phyloP scores from a whole-genome alignment of 202 grass and related monocot species.

The Schoenoplectus triqueter region DNA sequence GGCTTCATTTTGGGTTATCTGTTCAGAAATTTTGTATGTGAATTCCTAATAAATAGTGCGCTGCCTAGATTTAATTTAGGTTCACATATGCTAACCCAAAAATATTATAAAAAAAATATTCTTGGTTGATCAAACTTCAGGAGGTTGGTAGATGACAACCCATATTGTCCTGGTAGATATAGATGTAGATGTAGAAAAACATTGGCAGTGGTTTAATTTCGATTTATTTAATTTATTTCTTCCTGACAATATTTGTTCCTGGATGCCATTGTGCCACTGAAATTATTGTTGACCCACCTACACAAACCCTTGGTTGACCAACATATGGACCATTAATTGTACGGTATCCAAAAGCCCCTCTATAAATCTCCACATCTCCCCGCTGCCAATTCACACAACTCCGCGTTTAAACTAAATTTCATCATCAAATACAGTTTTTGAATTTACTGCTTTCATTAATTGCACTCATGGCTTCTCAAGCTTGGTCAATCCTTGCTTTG shows the following conservation, averaged over 20 bases:
- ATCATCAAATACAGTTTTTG: background rate
- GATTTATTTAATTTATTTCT: background rate
- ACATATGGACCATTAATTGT: background rate
- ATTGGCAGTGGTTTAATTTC: background rate
- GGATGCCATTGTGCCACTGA: too few relatives aligned
- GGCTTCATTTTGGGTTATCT: too few relatives aligned
- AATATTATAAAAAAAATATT: too few relatives aligned
- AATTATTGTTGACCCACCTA: background rate
- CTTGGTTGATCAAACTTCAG: too few relatives aligned
- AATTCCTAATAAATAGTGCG: too few relatives aligned
- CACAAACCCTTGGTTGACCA: background rate
- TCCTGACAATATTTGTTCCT: background rate
- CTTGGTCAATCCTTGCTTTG: constrained; percentile 45
- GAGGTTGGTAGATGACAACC: too few relatives aligned
- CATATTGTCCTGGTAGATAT: too few relatives aligned
- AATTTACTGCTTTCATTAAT: background rate
- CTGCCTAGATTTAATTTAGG: too few relatives aligned
- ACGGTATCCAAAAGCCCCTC: background rate
- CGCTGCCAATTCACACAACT: background rate
- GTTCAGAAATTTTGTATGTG: too few relatives aligned
- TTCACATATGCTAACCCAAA: too few relatives aligned
- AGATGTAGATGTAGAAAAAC: background rate
- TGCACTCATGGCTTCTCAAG: constrained; percentile 48
- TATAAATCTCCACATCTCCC: background rate
- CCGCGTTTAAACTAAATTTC: background rate